Evolutionary conservation across 495 filamentous ascomycete genomes (phyloP).

Genomic region (Aspergillus haitiensis): DNA sequence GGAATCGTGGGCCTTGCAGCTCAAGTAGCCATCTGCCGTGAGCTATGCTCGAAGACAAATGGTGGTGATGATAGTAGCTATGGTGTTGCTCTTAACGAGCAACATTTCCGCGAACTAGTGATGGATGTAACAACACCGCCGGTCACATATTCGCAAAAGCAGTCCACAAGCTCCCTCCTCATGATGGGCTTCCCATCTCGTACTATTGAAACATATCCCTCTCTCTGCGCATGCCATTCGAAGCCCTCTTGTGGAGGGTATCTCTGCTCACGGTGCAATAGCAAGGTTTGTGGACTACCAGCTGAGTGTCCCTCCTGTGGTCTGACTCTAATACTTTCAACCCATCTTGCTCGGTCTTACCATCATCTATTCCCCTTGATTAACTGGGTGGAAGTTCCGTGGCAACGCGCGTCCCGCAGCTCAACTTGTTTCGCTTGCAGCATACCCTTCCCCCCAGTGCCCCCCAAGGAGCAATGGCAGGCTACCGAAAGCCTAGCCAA

Average conservation of each 20-base stretch:
- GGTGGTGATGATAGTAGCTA: slow-evolving; percentile 74
- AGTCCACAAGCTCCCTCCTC: slow-evolving; percentile 71
- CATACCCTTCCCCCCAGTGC: slow-evolving; percentile 51
- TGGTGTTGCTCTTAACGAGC: slow-evolving; percentile 81
- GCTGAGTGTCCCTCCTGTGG: slow-evolving; percentile 87
- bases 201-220: slow-evolving; percentile 68
- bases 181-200: slow-evolving; percentile 99
- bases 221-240: slow-evolving; percentile 90
- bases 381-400: slow-evolving; percentile 88
- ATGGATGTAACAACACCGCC: slow-evolving; percentile 88
- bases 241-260: slow-evolving; percentile 86
- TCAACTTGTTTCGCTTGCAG: slow-evolving; percentile 53
- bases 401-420: slow-evolving; percentile 61
- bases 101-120: slow-evolving; percentile 84
- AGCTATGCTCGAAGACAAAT: slow-evolving; percentile 85
- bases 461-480: slow-evolving; percentile 42
- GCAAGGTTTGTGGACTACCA: slow-evolving; percentile 90
- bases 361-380: slow-evolving; percentile 92
- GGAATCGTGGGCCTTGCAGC: slow-evolving; percentile 86
- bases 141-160: slow-evolving; percentile 66
- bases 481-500: slow-evolving; percentile 39
- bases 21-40: slow-evolving; percentile 86
- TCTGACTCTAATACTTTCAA: slow-evolving; percentile 93
- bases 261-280: slow-evolving; percentile 80
- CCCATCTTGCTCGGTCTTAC: slow-evolving; percentile 90